phyloP scores from a whole-genome alignment of 148 eudicot species.

The Amaranthus palmeri region DNA sequence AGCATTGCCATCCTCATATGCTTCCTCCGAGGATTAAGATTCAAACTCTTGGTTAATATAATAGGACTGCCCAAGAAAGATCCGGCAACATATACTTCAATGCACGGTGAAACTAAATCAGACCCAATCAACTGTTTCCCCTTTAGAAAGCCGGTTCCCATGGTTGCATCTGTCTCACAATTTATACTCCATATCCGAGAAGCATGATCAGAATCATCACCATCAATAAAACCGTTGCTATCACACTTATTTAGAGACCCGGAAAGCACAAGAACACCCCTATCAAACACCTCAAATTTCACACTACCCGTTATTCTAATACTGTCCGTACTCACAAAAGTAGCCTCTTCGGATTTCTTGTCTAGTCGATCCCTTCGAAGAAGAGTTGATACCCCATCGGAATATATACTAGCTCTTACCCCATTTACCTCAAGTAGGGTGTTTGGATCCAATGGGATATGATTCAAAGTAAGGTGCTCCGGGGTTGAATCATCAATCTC shows the following conservation, averaged over 20 bases:
- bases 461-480: constrained; percentile 58
- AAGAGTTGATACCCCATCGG: constrained; percentile 49
- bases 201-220: constrained; percentile 29
- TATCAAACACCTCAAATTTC: constrained; percentile 65
- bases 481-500: constrained; percentile 59
- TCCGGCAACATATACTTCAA: constrained; percentile 82
- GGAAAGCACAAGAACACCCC: constrained; percentile 46
- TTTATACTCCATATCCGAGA: constrained; percentile 52
- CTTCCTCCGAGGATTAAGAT: constrained; percentile 46
- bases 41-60: constrained; percentile 56
- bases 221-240: constrained; percentile 37
- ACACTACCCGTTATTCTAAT: constrained; percentile 53
- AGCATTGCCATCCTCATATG: constrained; percentile 35
- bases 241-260: constrained; percentile 50
- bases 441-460: constrained; percentile 55
- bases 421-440: constrained; percentile 77
- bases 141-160: constrained; percentile 47
- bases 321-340: constrained; percentile 72
- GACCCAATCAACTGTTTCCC: constrained; percentile 36
- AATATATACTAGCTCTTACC: constrained; percentile 50
- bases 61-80: constrained; percentile 53
- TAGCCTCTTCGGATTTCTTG: constrained; percentile 68
- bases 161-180: constrained; percentile 43
- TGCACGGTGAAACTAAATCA: constrained; percentile 35
- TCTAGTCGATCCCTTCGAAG: constrained; percentile 65